A percentile compares a stretch with the other conserved stretches of the same genome.
Evolutionary conservation across 2,329 filamentous ascomycete genomes (phyloP).

Genomic region (Zalaria sp.): DNA sequence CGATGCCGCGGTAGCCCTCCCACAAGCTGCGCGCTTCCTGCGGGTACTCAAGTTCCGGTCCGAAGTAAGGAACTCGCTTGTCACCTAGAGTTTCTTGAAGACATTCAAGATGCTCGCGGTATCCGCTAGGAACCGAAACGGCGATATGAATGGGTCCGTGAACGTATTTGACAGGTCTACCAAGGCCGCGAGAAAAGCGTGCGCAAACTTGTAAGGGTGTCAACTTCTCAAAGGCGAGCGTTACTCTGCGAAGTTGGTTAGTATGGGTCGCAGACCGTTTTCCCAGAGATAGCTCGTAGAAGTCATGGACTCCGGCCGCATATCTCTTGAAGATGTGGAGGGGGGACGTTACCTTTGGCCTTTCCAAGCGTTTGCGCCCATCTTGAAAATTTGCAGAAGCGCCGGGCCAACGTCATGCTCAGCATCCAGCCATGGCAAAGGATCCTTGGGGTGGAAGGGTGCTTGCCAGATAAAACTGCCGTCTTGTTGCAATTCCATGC

Average conservation of each 20-base stretch:
- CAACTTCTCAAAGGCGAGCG: conserved; percentile 80
- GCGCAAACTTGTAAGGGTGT: conserved; percentile 71
- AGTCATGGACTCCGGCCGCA: too few species aligned
- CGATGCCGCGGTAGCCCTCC: conserved; percentile 80
- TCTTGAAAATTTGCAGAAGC: conserved; percentile 87
- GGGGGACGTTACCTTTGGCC: conserved; percentile 43
- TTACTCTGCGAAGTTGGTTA: conserved; percentile 44
- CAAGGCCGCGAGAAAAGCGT: conserved; percentile 65
- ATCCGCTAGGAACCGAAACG: conserved; percentile 75
- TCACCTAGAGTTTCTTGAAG: conserved; percentile 46
- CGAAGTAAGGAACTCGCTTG: conserved; percentile 47
- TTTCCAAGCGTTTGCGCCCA: conserved; percentile 75
- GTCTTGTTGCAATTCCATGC: conserved; percentile 76
- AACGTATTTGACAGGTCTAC: conserved; percentile 64
- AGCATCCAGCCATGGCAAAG: conserved; percentile 87
- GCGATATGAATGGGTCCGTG: conserved; percentile 68
- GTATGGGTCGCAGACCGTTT: not conserved
- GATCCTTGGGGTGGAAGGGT: conserved; percentile 79
- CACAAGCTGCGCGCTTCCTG: conserved; percentile 67
- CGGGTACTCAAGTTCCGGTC: conserved; percentile 48
- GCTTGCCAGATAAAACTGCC: conserved; percentile 87
- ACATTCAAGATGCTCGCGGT: conserved; percentile 69
- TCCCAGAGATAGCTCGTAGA: too few species aligned
- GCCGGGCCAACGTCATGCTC: conserved; percentile 93
- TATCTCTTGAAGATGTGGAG: too few species aligned